Evolutionary conservation across 805 yeast species (phyloP).

Genomic region (Wickerhamiella brachini): DNA sequence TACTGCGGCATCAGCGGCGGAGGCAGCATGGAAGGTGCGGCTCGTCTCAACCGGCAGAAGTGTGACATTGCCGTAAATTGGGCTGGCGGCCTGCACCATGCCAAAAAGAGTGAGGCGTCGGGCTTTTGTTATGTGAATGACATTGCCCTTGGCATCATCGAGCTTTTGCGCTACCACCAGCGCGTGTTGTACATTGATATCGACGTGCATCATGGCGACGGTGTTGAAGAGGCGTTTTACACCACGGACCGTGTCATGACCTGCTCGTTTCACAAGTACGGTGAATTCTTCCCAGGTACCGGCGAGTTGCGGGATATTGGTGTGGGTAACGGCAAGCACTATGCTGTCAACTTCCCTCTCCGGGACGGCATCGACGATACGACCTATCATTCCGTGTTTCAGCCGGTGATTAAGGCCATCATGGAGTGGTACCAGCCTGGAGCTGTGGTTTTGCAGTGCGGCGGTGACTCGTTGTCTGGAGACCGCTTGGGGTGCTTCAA

Average conservation of each 20-base stretch:
- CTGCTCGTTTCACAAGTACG: slow-evolving; percentile 88
- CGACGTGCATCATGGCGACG: slow-evolving; percentile 95
- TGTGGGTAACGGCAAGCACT: slow-evolving; percentile 76
- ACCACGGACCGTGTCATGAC: slow-evolving; percentile 94
- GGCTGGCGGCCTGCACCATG: slow-evolving; percentile 96
- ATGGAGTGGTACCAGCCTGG: slow-evolving; percentile 87
- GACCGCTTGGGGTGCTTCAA: slow-evolving; percentile 93
- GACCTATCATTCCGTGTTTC: slow-evolving; percentile 64
- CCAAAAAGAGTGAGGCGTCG: slow-evolving; percentile 84
- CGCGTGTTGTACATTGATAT: slow-evolving; percentile 88
- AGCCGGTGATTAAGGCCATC: slow-evolving; percentile 60
- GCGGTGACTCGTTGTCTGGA: slow-evolving; percentile 90
- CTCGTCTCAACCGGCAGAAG: slow-evolving; percentile 70
- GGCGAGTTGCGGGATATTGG: slow-evolving; percentile 87
- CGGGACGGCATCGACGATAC: slow-evolving; percentile 94
- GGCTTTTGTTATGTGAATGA: slow-evolving; percentile 95
- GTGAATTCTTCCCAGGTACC: slow-evolving; percentile 95
- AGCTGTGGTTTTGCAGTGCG: slow-evolving; percentile 90
- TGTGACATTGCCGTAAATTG: slow-evolving; percentile 92
- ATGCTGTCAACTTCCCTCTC: slow-evolving; percentile 80
- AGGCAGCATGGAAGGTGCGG: slow-evolving; percentile 76
- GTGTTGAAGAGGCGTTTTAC: slow-evolving; percentile 94
- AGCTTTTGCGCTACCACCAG: slow-evolving; percentile 76
- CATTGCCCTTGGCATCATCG: slow-evolving; percentile 77
- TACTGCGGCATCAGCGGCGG: slow-evolving; percentile 84